Evolutionary conservation across 176 grass and related monocot genomes (phyloP), one percentile per base, ranked within the genome.

Genomic region (Musa acuminata): DNA sequence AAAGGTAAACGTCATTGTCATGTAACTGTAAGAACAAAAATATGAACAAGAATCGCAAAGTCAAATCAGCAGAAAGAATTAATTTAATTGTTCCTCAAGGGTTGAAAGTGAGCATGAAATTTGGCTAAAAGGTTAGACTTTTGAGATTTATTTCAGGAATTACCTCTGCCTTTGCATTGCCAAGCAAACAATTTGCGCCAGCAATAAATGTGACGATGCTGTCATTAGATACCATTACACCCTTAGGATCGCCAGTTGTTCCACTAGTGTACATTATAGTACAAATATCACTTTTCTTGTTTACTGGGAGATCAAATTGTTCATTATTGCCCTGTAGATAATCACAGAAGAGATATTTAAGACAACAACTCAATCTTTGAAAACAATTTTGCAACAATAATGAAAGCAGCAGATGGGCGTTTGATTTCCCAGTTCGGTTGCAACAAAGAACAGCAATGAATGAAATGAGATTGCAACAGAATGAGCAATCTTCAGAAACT

Each of bases 261-360:
- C 94, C 90, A 11, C 94, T 97, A 53, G 94, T 98, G 81, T 98
- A 98, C 94, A 98, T 98, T 79, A 93, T 87, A 0, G 84, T 93
- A 62, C 85, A 93, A 55, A 98, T 87, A 75, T 98, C 94, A 13
- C 88, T 82, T 79, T 72, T 93, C 62, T 91, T 90, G 77, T 88
- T 83, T 84, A 83, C 84, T 53, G 87, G 94, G 69, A 98, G 83
- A 88, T 91, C 75, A 91, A 88, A 75, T 53, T 87, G 76, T 79
- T 82, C 68, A 29, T 49, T 72, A 24, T 79, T 77, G 79, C 90
- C 90, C 94, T 98, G 73, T 9, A 80, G 64, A 16, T n/a, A 43
- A 43, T 43, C 35, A 43, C 35, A 6, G 35, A 43, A 43, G 4
- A 43, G 4, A 43, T 6, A 43, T 43, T 43, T 43, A 43, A 6